Conservation (phyloP, 352 stramenopile species). For the Phytophthora colocasiae region DNA sequence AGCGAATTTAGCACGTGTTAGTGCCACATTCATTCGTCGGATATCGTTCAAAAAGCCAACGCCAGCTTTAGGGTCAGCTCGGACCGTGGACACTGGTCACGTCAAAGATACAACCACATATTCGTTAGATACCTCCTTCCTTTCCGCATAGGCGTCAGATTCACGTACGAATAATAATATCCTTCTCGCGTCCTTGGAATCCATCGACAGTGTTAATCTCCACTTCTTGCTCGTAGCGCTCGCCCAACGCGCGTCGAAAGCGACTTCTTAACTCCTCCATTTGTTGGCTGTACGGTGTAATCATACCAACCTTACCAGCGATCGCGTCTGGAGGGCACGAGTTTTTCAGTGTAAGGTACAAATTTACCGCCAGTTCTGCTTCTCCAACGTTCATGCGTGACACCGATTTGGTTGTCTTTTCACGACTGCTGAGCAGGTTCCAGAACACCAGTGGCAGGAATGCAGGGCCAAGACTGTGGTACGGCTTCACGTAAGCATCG, state of each 20-base stretch:
- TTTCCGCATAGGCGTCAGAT: neutral
- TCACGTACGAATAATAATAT: slow-evolving; percentile 91
- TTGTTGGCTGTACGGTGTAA: slow-evolving; percentile 92
- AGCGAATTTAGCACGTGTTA: slow-evolving; percentile 89
- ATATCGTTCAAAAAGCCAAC: slow-evolving; percentile 92
- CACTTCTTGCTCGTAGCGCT: slow-evolving; percentile 80
- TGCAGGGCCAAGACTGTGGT: slow-evolving; percentile 75
- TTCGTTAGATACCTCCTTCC: slow-evolving; percentile 21
- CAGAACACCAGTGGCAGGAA: slow-evolving; percentile 89
- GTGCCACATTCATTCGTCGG: slow-evolving; percentile 89
- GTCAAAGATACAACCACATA: slow-evolving; percentile 12
- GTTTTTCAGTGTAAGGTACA: slow-evolving; percentile 89
- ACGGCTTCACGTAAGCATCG: slow-evolving; percentile 71
- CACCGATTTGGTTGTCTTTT: slow-evolving; percentile 74
- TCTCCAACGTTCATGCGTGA: slow-evolving; percentile 85
- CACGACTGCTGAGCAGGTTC: slow-evolving; percentile 83
- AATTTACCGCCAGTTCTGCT: slow-evolving; percentile 84
- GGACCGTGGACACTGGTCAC: slow-evolving; percentile 83
- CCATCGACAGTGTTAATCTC: slow-evolving; percentile 95
- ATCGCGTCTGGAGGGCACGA: slow-evolving; percentile 81
- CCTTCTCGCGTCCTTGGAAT: slow-evolving; percentile 93
- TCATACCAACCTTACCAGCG: slow-evolving; percentile 86
- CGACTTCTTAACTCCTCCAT: slow-evolving; percentile 82
- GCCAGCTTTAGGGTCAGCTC: slow-evolving; percentile 79
- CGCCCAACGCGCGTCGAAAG: slow-evolving; percentile 67